Evolutionary conservation across 495 filamentous ascomycete species (phyloP).

Genomic region (Xylona heveae): DNA sequence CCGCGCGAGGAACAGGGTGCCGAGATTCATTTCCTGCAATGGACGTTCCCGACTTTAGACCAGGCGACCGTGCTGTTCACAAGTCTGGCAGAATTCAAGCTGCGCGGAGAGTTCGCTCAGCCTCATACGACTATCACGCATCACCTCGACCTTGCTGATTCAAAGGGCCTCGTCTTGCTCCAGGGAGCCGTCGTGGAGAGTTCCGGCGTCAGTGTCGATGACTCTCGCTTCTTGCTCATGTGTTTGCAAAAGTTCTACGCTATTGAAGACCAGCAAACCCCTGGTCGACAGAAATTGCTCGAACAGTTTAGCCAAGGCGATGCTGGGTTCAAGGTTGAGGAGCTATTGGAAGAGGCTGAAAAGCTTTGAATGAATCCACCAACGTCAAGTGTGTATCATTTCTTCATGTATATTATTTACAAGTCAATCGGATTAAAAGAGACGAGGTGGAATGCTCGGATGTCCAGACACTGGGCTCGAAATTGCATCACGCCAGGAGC

Average conservation of each 20-base stretch:
- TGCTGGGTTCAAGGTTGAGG: conserved; percentile 56
- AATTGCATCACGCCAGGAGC: no score
- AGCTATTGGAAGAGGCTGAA: conserved; percentile 70
- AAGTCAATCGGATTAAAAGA: no score
- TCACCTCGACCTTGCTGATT: conserved; percentile 52
- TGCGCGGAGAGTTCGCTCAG: conserved; percentile 67
- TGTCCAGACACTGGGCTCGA: no score
- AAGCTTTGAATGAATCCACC: no score
- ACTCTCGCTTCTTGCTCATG: conserved; percentile 80
- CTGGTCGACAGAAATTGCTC: conserved; percentile 35
- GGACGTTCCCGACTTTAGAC: conserved; percentile 43
- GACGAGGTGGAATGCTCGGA: no score
- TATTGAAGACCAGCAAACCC: conserved; percentile 23
- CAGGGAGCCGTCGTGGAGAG: conserved; percentile 61
- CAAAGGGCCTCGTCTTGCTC: conserved; percentile 62
- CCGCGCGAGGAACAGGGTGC: conserved; percentile 42
- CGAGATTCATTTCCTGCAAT: conserved; percentile 71
- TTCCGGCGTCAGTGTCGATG: conserved; percentile 51
- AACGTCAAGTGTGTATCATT: no score
- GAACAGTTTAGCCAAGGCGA: conserved; percentile 68
- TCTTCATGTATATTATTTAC: no score
- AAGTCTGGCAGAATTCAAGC: conserved; percentile 73
- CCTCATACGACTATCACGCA: conserved; percentile 90
- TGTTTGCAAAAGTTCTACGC: conserved; percentile 92
- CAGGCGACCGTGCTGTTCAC: conserved; percentile 82